These are phyloP conservation scores for Aspergillus neoniger DNA, from an alignment of 2,329 filamentous ascomycete species.

Conservation along the genomic window DNA sequence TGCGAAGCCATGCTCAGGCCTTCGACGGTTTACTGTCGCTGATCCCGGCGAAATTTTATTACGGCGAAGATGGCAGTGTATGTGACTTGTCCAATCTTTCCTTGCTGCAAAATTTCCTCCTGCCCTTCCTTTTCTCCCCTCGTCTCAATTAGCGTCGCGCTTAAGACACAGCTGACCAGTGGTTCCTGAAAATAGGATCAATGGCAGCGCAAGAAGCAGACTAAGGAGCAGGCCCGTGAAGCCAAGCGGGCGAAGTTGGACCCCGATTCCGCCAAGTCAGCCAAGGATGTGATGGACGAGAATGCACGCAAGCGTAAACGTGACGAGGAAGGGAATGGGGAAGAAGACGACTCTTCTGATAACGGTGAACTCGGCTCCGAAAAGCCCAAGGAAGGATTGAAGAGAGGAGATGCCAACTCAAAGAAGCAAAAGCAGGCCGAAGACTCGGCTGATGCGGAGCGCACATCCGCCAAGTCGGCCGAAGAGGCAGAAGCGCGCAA, in stretches of 20 bases:
- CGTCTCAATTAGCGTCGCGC: conserved; percentile 19
- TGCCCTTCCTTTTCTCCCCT: conserved; percentile 14
- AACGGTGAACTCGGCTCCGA: conserved; percentile 48
- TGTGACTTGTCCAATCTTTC: conserved; percentile 43
- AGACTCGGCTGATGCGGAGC: conserved; percentile 26
- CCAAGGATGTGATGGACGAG: conserved; percentile 91
- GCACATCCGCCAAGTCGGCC: conserved; percentile 25
- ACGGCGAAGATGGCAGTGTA: conserved; percentile 81
- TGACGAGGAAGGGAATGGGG: conserved; percentile 58
- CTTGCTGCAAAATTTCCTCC: conserved; percentile 3
- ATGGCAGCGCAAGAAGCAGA: conserved; percentile 95
- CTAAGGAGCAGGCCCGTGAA: conserved; percentile 80
- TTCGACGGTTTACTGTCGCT: conserved; percentile 86
- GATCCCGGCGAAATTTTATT: conserved; percentile 89
- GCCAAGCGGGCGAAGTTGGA: conserved; percentile 88
- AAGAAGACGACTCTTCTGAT: conserved; percentile 36
- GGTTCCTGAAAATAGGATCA: conserved; percentile 65
- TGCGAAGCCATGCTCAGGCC: conserved; percentile 64
- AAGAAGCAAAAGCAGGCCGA: conserved; percentile 59
- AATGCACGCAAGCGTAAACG: conserved; percentile 78
- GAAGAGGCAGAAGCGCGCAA: conserved; percentile 39
- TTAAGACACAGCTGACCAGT: conserved; percentile 18
- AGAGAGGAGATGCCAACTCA: conserved; percentile 43
- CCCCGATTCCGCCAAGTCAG: conserved; percentile 84
- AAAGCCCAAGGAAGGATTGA: conserved; percentile 65